Evolutionary conservation across 257 asterid genomes (phyloP), one percentile per base, ranked within the genome.

Genomic region (Lycium ferocissimum): DNA sequence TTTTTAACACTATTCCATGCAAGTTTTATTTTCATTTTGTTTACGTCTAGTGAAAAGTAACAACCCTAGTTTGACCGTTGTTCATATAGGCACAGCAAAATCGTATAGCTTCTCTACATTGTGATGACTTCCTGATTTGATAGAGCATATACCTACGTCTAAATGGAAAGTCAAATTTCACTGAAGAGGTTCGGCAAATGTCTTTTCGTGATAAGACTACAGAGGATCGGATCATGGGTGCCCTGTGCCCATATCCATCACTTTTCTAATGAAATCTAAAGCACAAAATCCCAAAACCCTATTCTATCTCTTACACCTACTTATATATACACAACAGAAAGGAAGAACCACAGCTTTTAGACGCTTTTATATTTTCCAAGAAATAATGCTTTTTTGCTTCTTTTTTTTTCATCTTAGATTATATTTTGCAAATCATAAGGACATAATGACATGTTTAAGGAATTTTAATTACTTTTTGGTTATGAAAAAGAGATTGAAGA

Each of bases 281-380:
- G 92, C 87, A 86, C 70, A 85, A 89, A 94, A 94, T 90, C 97
- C 73, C 83, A 93, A 87, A 92, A 91, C 95, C 97, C 80, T 83
- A 83, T 59, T 43, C 87, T 88, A 87, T 87, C 87, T 87, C 15
- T 54, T 81, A 10, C 79, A 85, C 88, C 90, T 90, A 96, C 95
- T 26, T 26, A 26, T 26, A 26, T 26, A 26, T 26, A 26, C 33
- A 26, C 33, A 95, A 95, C 97, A 94, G 93, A 94, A 90, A 91
- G 98, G 96, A 94, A n/a, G n/a, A 87, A 89, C 81, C 87, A 92
- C 97, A 92, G 97, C 98, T 93, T 94, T 95, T 93, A 80, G 91
- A 88, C 3, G 12, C 90, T 90, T 88, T 91, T 90, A 85, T 95
- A 92, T 91, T 94, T 95, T 95, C 98, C 98, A 94, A 94, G 95